These are phyloP conservation scores for Entomortierella beljakovae DNA, from an alignment of 192 early-diverging fungal species.

Conservation along the genomic window DNA sequence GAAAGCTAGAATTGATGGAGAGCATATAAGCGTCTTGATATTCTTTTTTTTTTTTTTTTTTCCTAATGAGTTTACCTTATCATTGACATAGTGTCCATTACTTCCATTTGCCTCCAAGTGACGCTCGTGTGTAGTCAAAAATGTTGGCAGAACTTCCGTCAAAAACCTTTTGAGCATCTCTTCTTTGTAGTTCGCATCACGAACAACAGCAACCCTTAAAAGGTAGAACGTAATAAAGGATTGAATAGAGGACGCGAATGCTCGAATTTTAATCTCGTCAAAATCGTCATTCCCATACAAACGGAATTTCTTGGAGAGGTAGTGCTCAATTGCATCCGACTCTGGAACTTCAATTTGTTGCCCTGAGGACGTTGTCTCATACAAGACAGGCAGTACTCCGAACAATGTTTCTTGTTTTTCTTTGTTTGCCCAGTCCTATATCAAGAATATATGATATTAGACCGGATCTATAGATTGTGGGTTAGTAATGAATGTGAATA, in stretches of 20 bases:
- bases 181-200: constrained; percentile 17
- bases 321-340: constrained; percentile 27
- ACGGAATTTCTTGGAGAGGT: constrained; percentile 23
- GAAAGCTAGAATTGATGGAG: too few relatives aligned
- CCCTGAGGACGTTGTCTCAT: constrained; percentile 25
- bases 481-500: background rate
- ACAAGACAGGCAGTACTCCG: constrained; percentile 28
- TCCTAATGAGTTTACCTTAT: too few relatives aligned
- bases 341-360: constrained; percentile 26
- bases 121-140: constrained; percentile 16
- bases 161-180: constrained; percentile 18
- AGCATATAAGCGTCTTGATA: too few relatives aligned
- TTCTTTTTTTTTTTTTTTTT: too few relatives aligned
- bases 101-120: constrained; percentile 23
- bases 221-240: constrained; percentile 13
- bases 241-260: constrained; percentile 17
- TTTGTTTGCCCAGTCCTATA: constrained; percentile 31
- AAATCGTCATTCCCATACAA: constrained; percentile 15
- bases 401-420: constrained; percentile 28
- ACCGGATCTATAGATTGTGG: background rate
- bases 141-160: constrained; percentile 7
- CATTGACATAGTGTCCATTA: constrained; percentile 27
- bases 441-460: background rate
- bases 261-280: constrained; percentile 35
- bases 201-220: constrained; percentile 11